Base-by-base conservation (phyloP, 163 green algal species). In the Coccomyxa subellipsoidea region DNA sequence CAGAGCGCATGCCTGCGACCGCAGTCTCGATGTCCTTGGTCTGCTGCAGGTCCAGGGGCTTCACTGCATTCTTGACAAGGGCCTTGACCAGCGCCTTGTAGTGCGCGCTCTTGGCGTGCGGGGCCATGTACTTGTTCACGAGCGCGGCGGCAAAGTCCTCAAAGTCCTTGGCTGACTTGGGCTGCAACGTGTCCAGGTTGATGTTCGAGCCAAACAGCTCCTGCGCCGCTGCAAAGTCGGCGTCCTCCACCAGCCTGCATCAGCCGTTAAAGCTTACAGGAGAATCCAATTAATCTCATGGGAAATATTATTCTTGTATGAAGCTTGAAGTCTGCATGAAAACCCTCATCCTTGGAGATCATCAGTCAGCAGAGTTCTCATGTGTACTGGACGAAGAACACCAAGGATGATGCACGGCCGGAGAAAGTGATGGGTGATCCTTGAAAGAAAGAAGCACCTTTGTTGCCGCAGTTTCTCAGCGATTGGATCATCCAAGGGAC, bases 21-120 rank as follows among this genome's bases (percentile, higher is more conserved):
- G 38, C 82, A 0, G 89, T 91, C 84, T 97, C 94, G 37, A 97
- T 78, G 79, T 97, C 93, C 83, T 97, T 96, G n/a, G 89, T 85
- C 66, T 96, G 90, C 39, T 90, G 83, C 15, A 85, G 2, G 18
- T 77, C 39, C n/a, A 89, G 37, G 10, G 84, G 82, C 35, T 77
- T 81, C 34, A 91, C 81, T 6, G 88, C 85, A 5, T 69, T 47
- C 77, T 88, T 86, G 4, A 92, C 47, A 38, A 96, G 82, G 0
- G 86, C 80, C 84, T 96, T 96, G 2, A 96, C 27, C 2, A 90
- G 85, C 2, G 81, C 84, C 88, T 93, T 94, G 88, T 92, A 96
- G 80, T 92, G 86, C 34, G 90, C 90, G 84, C 82, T 88, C 40
- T 34, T 31, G 54, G 35, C 73, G 40, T 85, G 85, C 15, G 47